A percentile compares a stretch with the other conserved stretches of the same genome.
These are phyloP conservation scores for Takakia lepidozioides DNA, from an alignment of 225 moss, liverwort and hornwort genomes.

Conservation along the genomic window DNA sequence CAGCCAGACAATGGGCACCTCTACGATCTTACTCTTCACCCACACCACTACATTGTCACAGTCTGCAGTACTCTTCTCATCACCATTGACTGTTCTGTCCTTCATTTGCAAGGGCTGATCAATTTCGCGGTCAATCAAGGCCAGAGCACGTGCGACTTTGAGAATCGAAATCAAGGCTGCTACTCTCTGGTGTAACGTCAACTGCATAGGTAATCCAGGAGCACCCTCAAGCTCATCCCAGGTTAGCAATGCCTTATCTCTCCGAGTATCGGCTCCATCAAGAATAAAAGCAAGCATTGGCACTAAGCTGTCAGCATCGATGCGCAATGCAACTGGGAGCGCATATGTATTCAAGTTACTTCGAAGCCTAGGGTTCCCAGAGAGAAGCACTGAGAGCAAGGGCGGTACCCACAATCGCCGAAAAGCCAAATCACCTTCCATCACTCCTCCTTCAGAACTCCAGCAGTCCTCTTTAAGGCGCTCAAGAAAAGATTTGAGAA, in stretches of 20 bases:
- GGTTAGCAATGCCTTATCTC: slow-evolving; percentile 33
- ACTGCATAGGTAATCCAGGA: slow-evolving; percentile 44
- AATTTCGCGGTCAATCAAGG: slow-evolving; percentile 76
- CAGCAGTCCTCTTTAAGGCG: slow-evolving; percentile 84
- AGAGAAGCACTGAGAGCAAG: slow-evolving; percentile 68
- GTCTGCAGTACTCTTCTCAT: too few relatives aligned
- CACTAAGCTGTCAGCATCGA: slow-evolving; percentile 67
- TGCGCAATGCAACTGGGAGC: slow-evolving; percentile 79
- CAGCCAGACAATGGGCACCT: slow-evolving; percentile 62
- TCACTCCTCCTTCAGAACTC: slow-evolving; percentile 72
- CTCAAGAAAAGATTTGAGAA: slow-evolving; percentile 85
- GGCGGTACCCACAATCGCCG: slow-evolving; percentile 85
- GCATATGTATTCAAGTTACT: slow-evolving; percentile 90
- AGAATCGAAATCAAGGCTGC: slow-evolving; percentile 75
- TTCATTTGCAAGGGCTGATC: slow-evolving; percentile 16
- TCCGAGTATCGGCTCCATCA: slow-evolving; percentile 28
- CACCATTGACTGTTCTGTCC: too few relatives aligned
- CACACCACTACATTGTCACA: slow-evolving; percentile 43
- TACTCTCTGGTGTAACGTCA: slow-evolving; percentile 74
- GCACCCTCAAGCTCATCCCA: slow-evolving; percentile 65
- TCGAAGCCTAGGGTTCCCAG: slow-evolving; percentile 66
- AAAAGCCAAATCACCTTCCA: slow-evolving; percentile 54
- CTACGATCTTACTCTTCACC: slow-evolving; percentile 57
- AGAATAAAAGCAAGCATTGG: slow-evolving; percentile 66
- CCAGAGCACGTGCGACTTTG: slow-evolving; percentile 87